Conservation (phyloP, 169 alveolate species). For the Perkinsus marinus region DNA sequence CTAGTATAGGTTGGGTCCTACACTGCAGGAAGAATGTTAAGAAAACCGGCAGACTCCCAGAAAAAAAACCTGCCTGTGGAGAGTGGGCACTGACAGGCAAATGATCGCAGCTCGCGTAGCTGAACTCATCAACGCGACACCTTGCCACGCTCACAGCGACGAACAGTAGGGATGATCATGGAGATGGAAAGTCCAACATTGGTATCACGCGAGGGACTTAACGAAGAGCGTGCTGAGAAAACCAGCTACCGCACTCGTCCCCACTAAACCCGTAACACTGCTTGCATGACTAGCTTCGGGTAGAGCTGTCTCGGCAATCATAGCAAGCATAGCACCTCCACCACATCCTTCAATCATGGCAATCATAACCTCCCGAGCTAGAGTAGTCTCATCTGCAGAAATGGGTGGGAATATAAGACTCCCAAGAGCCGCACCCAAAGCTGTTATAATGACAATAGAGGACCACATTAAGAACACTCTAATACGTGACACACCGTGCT, state of each 20-base stretch:
- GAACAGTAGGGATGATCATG: too few species aligned
- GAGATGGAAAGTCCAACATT: too few species aligned
- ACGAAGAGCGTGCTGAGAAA: not conserved
- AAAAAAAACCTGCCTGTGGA: too few species aligned
- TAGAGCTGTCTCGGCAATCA: constrained; percentile 4
- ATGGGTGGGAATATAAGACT: not conserved
- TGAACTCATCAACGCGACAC: too few species aligned
- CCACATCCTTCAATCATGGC: not conserved
- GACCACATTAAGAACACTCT: not conserved
- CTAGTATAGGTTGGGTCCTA: too few species aligned
- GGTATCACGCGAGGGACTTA: not conserved
- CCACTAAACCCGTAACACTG: not conserved
- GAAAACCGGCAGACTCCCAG: too few species aligned
- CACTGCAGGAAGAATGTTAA: too few species aligned
- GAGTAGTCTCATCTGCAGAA: not conserved
- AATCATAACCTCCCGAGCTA: not conserved
- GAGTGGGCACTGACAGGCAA: too few species aligned
- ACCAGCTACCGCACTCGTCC: not conserved
- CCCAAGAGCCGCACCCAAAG: not conserved
- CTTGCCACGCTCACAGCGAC: too few species aligned
- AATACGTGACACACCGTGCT: not conserved
- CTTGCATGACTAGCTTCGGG: not conserved
- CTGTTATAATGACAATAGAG: not conserved
- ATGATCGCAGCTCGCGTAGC: too few species aligned
- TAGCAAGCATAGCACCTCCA: constrained; percentile 5